Evolutionary conservation across 2,329 filamentous ascomycete genomes (phyloP), one percentile per base, ranked within the genome.

Genomic region (Pezicula radicicola): DNA sequence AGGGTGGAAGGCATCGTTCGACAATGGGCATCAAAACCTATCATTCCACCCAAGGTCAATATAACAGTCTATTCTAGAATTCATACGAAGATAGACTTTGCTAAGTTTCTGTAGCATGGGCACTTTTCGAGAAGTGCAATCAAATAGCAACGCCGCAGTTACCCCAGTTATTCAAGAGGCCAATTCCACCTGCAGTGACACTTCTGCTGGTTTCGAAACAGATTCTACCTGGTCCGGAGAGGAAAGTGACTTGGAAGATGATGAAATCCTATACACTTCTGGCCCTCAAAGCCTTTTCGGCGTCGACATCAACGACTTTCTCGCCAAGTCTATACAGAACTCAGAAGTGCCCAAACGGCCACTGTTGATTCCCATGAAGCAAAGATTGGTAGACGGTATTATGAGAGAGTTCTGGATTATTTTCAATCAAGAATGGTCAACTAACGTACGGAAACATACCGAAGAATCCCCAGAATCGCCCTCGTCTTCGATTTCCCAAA

Each of bases 391-490:
- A 13, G 47, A 49, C n/a, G 13, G 35, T 10, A 43, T 49, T 18
- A 49, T 49, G 35, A 41, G 21, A n/a, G 35, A 49, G 16, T 49
- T 49, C 35, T 49, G 39, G 36, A 16, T 41, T 27, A 41, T 49
- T n/a, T 49, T 41, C 35, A 49, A 49, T 27, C 18, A 49, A 21
- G 47, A 30, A 3, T 64, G 19, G 74, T 73, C 1, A 69, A 66
- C n/a, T 66, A 64, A 2, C 71, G 68, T 1, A 74, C 73, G 50
- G 72, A 37, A 16, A 37, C 35, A 16, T 13, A 37, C 12, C 35
- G 35, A 16, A 37, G 3, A 37, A 4, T 37, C 35, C 6, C 49
- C 43, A 37, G 16, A 39, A 47, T 41, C 42, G 30, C 36, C 45
- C 5, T 37, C 45, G 16, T 37, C 45, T 16, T 37, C 45, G 18